A percentile compares a stretch with the other conserved stretches of the same genome.
Evolutionary conservation across 805 yeast species (phyloP).

Genomic region (Cephaloascus albidus): DNA sequence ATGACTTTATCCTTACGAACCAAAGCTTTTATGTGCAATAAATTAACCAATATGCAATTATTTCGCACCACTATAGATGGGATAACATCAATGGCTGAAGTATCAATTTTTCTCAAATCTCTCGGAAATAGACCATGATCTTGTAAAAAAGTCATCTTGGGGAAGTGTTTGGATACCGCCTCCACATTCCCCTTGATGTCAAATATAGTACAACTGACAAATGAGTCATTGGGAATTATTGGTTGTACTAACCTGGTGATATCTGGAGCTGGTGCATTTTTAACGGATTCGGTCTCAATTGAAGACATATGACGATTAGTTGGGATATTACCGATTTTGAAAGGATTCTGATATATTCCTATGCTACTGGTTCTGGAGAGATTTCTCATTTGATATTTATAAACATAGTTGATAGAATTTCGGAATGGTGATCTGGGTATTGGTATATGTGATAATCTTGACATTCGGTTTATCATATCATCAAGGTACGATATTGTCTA

Average conservation of each 20-base stretch:
- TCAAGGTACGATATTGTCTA: too few species aligned
- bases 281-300: not conserved
- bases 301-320: not conserved
- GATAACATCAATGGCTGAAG: conserved; percentile 66
- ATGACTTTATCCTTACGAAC: conserved; percentile 73
- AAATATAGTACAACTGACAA: conserved; percentile 75
- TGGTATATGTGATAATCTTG: too few species aligned
- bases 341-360: too few species aligned
- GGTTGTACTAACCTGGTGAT: conserved; percentile 21
- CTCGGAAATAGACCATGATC: conserved; percentile 75
- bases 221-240: conserved; percentile 36
- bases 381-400: too few species aligned
- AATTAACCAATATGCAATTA: conserved; percentile 68
- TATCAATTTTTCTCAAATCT: conserved; percentile 79
- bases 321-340: too few species aligned
- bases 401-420: too few species aligned
- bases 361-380: too few species aligned
- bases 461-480: too few species aligned
- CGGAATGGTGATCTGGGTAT: too few species aligned
- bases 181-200: conserved; percentile 60
- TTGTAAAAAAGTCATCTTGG: conserved; percentile 59
- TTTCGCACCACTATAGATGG: conserved; percentile 81
- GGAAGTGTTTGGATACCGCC: conserved; percentile 64
- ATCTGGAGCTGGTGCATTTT: not conserved
- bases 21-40: conserved; percentile 83